Evolutionary conservation across 345 rosid species (phyloP).

Genomic region (Litchi chinensis): DNA sequence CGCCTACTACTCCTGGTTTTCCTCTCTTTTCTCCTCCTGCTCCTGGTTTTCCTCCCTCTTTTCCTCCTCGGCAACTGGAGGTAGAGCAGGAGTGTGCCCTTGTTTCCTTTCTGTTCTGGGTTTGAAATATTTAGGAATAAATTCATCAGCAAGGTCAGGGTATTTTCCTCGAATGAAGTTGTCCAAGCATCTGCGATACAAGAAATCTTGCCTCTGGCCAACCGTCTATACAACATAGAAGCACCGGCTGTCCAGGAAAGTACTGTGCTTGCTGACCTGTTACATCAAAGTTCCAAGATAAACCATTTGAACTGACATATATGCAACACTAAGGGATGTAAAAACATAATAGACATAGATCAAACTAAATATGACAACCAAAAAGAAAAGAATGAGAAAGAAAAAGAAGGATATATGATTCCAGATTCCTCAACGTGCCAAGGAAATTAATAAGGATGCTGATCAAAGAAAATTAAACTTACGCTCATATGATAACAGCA

Average conservation of each 20-base stretch:
- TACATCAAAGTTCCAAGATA: slow-evolving; percentile 7
- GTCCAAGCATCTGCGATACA: slow-evolving; percentile 72
- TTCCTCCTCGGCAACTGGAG: slow-evolving; percentile 8
- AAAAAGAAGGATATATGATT: too few relatives aligned
- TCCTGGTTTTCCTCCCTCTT: background rate
- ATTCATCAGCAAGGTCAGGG: slow-evolving; percentile 63
- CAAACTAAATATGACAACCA: background rate
- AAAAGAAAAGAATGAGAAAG: background rate
- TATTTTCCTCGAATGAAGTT: slow-evolving; percentile 59
- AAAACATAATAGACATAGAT: background rate
- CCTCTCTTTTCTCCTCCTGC: slow-evolving; percentile 1
- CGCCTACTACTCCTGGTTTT: too few relatives aligned
- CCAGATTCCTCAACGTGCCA: background rate
- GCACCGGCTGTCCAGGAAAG: slow-evolving; percentile 66
- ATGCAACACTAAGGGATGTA: background rate
- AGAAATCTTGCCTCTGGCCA: slow-evolving; percentile 73
- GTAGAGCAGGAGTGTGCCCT: slow-evolving; percentile 41
- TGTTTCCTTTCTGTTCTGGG: slow-evolving; percentile 39
- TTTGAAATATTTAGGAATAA: slow-evolving; percentile 60
- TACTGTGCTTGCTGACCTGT: slow-evolving; percentile 73
- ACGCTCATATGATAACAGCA: background rate
- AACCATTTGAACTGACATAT: background rate
- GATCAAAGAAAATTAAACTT: background rate
- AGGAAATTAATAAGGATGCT: background rate
- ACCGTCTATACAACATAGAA: slow-evolving; percentile 69